phyloP scores from a whole-genome alignment of 2,329 filamentous ascomycete species.

The Pezicula rhizophila region DNA sequence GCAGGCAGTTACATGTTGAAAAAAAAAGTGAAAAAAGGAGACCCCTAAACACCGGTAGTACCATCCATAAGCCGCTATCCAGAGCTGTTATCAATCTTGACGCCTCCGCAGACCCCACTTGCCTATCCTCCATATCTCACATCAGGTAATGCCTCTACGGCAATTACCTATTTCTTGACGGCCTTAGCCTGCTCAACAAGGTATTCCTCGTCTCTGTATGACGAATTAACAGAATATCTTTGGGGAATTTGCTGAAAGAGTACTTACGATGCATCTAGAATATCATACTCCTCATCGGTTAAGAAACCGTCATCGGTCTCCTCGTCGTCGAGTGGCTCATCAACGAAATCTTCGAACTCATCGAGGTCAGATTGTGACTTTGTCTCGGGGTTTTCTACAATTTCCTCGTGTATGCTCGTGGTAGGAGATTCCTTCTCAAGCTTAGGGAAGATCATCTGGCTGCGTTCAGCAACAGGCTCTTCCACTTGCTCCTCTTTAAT shows the following conservation, averaged over 20 bases:
- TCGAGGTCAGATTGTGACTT: conserved; percentile 34
- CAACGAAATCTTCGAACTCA: conserved; percentile 44
- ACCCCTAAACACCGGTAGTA: not conserved
- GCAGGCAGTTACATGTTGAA: not conserved
- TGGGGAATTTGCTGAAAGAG: no score
- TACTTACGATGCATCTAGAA: conserved; percentile 63
- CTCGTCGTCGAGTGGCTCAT: conserved; percentile 53
- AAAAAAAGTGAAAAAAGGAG: not conserved
- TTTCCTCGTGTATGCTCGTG: conserved; percentile 69
- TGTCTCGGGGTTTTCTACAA: conserved; percentile 36
- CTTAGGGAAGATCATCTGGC: conserved; percentile 94
- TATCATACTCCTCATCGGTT: conserved; percentile 97
- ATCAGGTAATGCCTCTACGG: not conserved
- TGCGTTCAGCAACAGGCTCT: conserved; percentile 35
- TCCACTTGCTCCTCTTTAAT: conserved; percentile 30
- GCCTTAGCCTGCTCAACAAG: conserved; percentile 42
- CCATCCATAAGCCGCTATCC: not conserved
- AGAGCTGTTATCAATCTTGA: conserved; percentile 1
- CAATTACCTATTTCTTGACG: conserved; percentile 19
- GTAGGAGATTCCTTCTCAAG: conserved; percentile 89
- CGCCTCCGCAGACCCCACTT: not conserved
- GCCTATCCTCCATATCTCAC: not conserved
- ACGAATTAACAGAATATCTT: no score
- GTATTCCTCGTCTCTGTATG: conserved; percentile 73
- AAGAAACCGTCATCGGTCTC: conserved; percentile 71